These are phyloP conservation scores for Lactarius akahatsu DNA, from an alignment of 768 basidiomycete species.

Conservation along the genomic window DNA sequence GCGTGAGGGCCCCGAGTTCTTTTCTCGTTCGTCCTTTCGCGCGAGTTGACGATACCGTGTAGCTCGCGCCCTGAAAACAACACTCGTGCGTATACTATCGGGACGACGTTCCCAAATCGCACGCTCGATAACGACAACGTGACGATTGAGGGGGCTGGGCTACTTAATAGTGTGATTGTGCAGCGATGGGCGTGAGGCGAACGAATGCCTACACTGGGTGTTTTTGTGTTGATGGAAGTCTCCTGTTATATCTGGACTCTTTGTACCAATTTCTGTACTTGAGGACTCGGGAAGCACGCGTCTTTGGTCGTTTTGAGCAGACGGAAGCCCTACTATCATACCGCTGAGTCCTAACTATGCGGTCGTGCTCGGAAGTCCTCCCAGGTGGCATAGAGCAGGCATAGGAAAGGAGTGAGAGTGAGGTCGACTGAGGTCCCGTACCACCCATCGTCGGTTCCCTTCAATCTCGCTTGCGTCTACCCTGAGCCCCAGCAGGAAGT, in stretches of 20 bases:
- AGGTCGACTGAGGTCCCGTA: no score
- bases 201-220: neutral
- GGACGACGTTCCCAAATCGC: slow-evolving; percentile 30
- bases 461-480: no score
- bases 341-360: no score
- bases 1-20: slow-evolving; percentile 55
- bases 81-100: slow-evolving; percentile 25
- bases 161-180: slow-evolving; percentile 28
- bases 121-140: slow-evolving; percentile 22
- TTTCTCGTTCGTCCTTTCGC: neutral
- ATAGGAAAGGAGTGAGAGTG: no score
- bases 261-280: neutral
- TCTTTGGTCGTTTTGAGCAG: neutral
- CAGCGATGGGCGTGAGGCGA: slow-evolving; percentile 27
- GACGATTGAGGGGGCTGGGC: slow-evolving; percentile 28
- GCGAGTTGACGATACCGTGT: neutral
- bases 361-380: no score
- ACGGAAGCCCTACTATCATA: no score
- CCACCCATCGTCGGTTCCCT: no score
- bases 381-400: no score
- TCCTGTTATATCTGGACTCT: neutral
- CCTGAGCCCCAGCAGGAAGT: no score
- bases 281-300: neutral
- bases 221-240: neutral
- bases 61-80: slow-evolving; percentile 29